Evolutionary conservation across 768 basidiomycete genomes (phyloP), one percentile per base, ranked within the genome.

Genomic region (Leccinellum luteum): DNA sequence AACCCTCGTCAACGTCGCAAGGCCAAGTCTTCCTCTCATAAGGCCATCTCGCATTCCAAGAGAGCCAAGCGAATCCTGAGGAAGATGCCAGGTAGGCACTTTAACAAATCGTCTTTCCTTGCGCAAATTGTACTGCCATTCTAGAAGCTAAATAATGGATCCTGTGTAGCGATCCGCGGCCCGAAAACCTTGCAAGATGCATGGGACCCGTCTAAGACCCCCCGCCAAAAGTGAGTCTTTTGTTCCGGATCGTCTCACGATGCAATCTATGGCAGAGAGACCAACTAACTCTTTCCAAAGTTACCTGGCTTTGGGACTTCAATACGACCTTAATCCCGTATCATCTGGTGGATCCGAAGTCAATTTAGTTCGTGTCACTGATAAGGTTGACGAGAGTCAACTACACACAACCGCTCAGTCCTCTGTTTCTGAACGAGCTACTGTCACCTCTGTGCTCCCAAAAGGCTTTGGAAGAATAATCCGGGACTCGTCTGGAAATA

Each of bases 1-100:
- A 98, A 97, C 72, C 95, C 95, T 63, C 85, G 95, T 55, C 96
- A 98, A 74, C 83, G 94, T 59, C 83, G 86, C 65, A 98, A 98
- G 76, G 73, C 82, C 21, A 85, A 88, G 44, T 94, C 94, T 25
- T 84, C 85, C 17, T 78, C 84, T n/a, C 81, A 92, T 71, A 85
- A 78, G 62, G 75, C 87, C 21, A 81, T 92, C 52, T 85, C 85
- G 34, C 90, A 90, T 60, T 87, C 91, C 13, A 81, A 78, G 49
- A 81, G 86, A 66, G 86, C 90, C 51, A 86, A 92, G 69, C 85
- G 82, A 60, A 85, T 87, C 60, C 74, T 87, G 57, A 89, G 87
- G 73, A 94, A 93, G 75, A 87, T 81, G 63, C 88, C 87, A 64
- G 79, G 90, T 90, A 71, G 67, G 84, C 31, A 48, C 30, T 12